Percentiles rank a stretch among this genome's conserved stretches.
phyloP scores from a whole-genome alignment of 306 rosid genomes.

The Castanea mollissima region DNA sequence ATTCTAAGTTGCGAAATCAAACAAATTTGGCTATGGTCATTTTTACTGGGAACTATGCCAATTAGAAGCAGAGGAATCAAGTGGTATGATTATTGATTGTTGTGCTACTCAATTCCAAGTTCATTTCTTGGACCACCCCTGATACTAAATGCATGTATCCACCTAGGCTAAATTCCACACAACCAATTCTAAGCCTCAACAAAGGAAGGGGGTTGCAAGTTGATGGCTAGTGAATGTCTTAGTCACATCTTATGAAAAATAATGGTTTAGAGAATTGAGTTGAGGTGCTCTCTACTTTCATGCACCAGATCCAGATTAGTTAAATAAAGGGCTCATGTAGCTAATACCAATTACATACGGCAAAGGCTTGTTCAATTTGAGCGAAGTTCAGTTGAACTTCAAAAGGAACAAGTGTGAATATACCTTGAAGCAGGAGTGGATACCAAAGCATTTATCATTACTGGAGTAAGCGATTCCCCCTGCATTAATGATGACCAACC shows the following conservation, averaged over 20 bases:
- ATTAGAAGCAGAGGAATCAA: background rate
- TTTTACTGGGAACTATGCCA: background rate
- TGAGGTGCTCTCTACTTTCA: background rate
- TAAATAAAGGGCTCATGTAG: background rate
- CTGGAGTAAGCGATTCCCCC: slow-evolving; percentile 68
- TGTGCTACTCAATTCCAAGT: background rate
- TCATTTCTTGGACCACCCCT: background rate
- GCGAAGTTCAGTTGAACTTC: background rate
- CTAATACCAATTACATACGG: background rate
- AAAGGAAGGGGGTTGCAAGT: slow-evolving; percentile 20
- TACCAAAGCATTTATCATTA: slow-evolving; percentile 64
- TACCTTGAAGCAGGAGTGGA: slow-evolving; percentile 96
- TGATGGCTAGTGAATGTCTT: background rate
- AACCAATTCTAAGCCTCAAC: background rate
- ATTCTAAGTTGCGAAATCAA: background rate
- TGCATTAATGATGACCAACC: slow-evolving; percentile 91
- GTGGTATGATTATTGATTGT: background rate
- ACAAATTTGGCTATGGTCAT: background rate
- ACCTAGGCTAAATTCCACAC: background rate
- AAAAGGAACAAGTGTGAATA: background rate
- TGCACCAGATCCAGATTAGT: background rate
- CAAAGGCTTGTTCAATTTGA: background rate
- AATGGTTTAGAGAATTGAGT: background rate
- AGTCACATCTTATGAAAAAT: background rate
- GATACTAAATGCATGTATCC: background rate